Base-by-base conservation (phyloP, 805 yeast species). In the Candida ovalis region DNA sequence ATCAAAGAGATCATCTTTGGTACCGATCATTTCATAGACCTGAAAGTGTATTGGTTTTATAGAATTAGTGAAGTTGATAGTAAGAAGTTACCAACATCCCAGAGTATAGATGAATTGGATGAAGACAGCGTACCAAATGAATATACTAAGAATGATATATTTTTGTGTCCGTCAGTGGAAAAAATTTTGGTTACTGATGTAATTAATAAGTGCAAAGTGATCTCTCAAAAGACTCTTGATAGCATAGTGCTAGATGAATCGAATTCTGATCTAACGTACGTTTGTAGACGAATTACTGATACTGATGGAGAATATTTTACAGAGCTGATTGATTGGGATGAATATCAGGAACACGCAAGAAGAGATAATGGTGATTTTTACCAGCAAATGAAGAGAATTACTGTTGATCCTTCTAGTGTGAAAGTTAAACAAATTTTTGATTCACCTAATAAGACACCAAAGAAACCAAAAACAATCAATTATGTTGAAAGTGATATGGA, bases 1-100 rank as follows among this genome's bases (percentile, higher is more conserved):
- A 68, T 84, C 15, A 73, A 72, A 43, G 82, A 80, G 39, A 77
- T 82, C 13, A 54, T 66, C 18, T 70, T 76, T 46, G 86, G 84
- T 3, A 75, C 74, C 4, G 71, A 74, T 33, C 69, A 69, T 43
- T 73, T 71, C 44, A 64, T 83, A 2, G 82, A 75, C 15, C 53
- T 83, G 1, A 64, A 67, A 49, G 82, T 75, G 1, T 53, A 76
- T 27, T 74, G 77, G 62, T 79, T 81, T 50, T 58, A 74, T n/a
- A 60, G 75, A 45, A 58, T 64, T 41, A 38, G 60, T 4, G 83
- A 80, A 35, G 62, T 78, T 7, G 65, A 68, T 27, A 51, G 58
- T 2, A 47, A 49, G 3, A 47, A 55, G 4, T 64, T 68, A 23
- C 67, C 71, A 10, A 32, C 30, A 13, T 6, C 18, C 8, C 24